Evolutionary conservation across 2,329 filamentous ascomycete genomes (phyloP).

Genomic region (Ophiosphaerella korrae): DNA sequence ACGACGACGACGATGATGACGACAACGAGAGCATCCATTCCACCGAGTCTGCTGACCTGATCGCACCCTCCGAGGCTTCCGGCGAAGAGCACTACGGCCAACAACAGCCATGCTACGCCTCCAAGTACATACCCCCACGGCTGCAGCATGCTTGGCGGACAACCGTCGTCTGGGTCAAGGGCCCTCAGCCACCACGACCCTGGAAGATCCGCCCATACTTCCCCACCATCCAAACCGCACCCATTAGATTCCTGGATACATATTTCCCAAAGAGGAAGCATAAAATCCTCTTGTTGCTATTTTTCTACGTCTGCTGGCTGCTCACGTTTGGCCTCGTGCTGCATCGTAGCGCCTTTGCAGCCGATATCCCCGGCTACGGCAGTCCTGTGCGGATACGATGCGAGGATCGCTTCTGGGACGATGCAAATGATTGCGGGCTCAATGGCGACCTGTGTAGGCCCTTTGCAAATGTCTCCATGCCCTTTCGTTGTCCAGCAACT

Average conservation of each 20-base stretch:
- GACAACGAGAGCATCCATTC: slow-evolving; percentile 29
- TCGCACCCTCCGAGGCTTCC: slow-evolving; percentile 40
- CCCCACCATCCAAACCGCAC: slow-evolving; percentile 69
- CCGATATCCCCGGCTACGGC: slow-evolving; percentile 71
- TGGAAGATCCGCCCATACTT: slow-evolving; percentile 62
- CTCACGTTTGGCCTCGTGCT: slow-evolving; percentile 72
- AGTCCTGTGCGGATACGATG: slow-evolving; percentile 69
- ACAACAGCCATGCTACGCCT: slow-evolving; percentile 27
- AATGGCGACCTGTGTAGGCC: slow-evolving; percentile 77
- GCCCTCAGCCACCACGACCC: slow-evolving; percentile 54
- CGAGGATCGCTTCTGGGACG: slow-evolving; percentile 68
- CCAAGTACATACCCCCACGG: slow-evolving; percentile 58
- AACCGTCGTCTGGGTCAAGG: slow-evolving; percentile 54
- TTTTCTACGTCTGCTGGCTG: slow-evolving; percentile 70
- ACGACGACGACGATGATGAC: slow-evolving; percentile 37
- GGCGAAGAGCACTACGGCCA: slow-evolving; percentile 28
- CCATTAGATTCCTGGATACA: slow-evolving; percentile 66
- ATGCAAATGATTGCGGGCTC: slow-evolving; percentile 73
- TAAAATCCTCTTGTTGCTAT: slow-evolving; percentile 62
- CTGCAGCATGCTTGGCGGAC: slow-evolving; percentile 50
- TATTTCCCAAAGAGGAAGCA: slow-evolving; percentile 65
- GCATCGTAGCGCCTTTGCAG: slow-evolving; percentile 63
- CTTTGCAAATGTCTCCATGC: slow-evolving; percentile 70
- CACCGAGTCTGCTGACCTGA: slow-evolving; percentile 31
- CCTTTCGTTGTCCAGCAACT: slow-evolving; percentile 76